phyloP scores from a whole-genome alignment of 768 basidiomycete genomes.

The Roridomyces roridus region DNA sequence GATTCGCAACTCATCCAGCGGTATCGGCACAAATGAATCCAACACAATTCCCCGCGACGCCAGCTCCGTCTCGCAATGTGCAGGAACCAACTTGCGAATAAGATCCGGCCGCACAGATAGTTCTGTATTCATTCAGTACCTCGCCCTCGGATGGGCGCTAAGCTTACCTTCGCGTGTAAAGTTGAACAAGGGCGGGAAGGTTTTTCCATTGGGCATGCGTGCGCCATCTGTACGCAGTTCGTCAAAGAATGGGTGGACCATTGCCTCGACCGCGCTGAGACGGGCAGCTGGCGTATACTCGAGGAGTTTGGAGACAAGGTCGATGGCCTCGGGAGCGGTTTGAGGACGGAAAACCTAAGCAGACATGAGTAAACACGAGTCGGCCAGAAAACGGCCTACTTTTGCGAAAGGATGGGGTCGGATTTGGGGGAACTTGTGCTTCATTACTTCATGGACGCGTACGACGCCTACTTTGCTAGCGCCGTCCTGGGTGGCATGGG shows the following conservation, averaged over 20 bases:
- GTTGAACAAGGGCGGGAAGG: slow-evolving; percentile 93
- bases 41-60: slow-evolving; percentile 84
- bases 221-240: slow-evolving; percentile 91
- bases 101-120: slow-evolving; percentile 96
- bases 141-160: too few species aligned
- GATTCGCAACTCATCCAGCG: slow-evolving; percentile 93
- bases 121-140: slow-evolving; percentile 54
- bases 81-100: slow-evolving; percentile 89
- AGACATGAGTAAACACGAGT: slow-evolving; percentile 23
- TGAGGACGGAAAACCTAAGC: slow-evolving; percentile 99
- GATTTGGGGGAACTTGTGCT: slow-evolving; percentile 99
- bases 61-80: slow-evolving; percentile 89
- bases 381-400: slow-evolving; percentile 47
- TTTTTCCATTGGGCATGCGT: slow-evolving; percentile 96
- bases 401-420: slow-evolving; percentile 99
- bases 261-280: slow-evolving; percentile 87
- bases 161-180: slow-evolving; percentile 92
- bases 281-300: slow-evolving; percentile 98
- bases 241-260: slow-evolving; percentile 97
- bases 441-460: slow-evolving; percentile 90
- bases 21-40: slow-evolving; percentile 96
- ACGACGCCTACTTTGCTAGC: slow-evolving; percentile 69
- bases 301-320: slow-evolving; percentile 90
- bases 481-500: slow-evolving; percentile 66
- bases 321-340: slow-evolving; percentile 95